Percentiles rank a stretch among this genome's conserved stretches.
These are phyloP conservation scores for Aureobasidium lini DNA, from an alignment of 2,329 filamentous ascomycete genomes.

Conservation along the genomic window DNA sequence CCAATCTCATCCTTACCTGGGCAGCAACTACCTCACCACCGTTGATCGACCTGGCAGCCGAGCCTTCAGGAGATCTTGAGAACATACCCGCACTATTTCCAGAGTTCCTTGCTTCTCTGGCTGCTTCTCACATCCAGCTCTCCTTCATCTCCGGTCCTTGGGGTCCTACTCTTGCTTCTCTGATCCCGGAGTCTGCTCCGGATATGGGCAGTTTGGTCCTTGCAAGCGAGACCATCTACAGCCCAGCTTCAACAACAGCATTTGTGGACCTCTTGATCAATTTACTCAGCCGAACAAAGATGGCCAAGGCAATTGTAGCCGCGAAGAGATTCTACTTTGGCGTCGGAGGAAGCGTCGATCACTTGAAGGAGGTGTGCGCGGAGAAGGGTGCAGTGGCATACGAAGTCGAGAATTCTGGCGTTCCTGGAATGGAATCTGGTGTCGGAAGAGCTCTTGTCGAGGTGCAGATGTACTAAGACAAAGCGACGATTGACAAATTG, in stretches of 20 bases:
- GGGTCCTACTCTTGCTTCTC: slow-evolving; percentile 53
- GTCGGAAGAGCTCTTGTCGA: slow-evolving; percentile 42
- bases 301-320: slow-evolving; percentile 58
- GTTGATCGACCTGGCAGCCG: slow-evolving; percentile 14
- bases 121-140: slow-evolving; percentile 45
- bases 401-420: slow-evolving; percentile 41
- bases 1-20: slow-evolving; percentile 69
- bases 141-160: slow-evolving; percentile 69
- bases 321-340: slow-evolving; percentile 81
- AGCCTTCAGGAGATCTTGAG: slow-evolving; percentile 48
- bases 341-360: slow-evolving; percentile 73
- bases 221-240: slow-evolving; percentile 79
- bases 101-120: slow-evolving; percentile 52
- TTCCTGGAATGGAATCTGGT: slow-evolving; percentile 35
- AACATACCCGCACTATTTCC: slow-evolving; percentile 50
- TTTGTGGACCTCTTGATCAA: slow-evolving; percentile 62
- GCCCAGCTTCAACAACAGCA: slow-evolving; percentile 58
- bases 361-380: slow-evolving; percentile 49
- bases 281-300: slow-evolving; percentile 46
- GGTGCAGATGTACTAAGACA: slow-evolving; percentile 31
- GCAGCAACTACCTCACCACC: slow-evolving; percentile 22
- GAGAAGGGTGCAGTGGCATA: slow-evolving; percentile 37
- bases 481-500: too few relatives aligned
- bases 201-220: slow-evolving; percentile 49
- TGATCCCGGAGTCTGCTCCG: slow-evolving; percentile 40